phyloP scores from a whole-genome alignment of 2,329 filamentous ascomycete species.

The Lasiodiplodia theobromae region DNA sequence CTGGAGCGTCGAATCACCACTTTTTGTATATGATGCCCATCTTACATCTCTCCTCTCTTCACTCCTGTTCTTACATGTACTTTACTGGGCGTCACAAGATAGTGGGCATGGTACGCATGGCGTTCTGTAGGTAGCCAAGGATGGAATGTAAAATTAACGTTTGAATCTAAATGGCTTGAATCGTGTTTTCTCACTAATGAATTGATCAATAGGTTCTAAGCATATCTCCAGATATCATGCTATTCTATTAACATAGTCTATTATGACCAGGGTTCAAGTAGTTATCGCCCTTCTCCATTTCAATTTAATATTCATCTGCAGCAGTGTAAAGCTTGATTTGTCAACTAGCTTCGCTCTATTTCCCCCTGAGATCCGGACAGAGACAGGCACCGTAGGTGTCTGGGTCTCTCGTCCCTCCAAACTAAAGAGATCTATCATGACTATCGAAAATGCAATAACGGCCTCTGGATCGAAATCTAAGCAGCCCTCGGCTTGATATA shows the following conservation, averaged over 20 bases:
- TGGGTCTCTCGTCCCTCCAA: too few relatives aligned
- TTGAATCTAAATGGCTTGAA: neutral
- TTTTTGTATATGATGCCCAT: slow-evolving; percentile 19
- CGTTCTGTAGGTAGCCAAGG: slow-evolving; percentile 27
- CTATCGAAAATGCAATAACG: too few relatives aligned
- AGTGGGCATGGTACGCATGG: slow-evolving; percentile 28
- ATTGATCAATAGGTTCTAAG: neutral
- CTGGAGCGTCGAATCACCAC: slow-evolving; percentile 17
- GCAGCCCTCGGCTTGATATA: neutral
- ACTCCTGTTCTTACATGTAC: slow-evolving; percentile 25
- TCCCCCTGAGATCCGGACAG: too few relatives aligned
- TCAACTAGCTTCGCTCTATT: too few relatives aligned
- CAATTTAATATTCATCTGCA: too few relatives aligned
- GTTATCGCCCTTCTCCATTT: too few relatives aligned
- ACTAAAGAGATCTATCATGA: too few relatives aligned
- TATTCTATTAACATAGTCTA: too few relatives aligned
- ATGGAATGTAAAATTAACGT: slow-evolving; percentile 17
- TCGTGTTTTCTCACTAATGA: neutral
- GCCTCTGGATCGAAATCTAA: neutral
- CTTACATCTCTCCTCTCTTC: slow-evolving; percentile 25
- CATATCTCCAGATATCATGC: too few relatives aligned
- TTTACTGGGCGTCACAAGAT: slow-evolving; percentile 29
- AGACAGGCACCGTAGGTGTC: too few relatives aligned
- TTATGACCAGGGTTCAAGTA: too few relatives aligned
- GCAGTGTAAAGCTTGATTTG: too few relatives aligned